Conservation (phyloP, 2,329 filamentous ascomycete species). For the Fonsecaea pugnacius region DNA sequence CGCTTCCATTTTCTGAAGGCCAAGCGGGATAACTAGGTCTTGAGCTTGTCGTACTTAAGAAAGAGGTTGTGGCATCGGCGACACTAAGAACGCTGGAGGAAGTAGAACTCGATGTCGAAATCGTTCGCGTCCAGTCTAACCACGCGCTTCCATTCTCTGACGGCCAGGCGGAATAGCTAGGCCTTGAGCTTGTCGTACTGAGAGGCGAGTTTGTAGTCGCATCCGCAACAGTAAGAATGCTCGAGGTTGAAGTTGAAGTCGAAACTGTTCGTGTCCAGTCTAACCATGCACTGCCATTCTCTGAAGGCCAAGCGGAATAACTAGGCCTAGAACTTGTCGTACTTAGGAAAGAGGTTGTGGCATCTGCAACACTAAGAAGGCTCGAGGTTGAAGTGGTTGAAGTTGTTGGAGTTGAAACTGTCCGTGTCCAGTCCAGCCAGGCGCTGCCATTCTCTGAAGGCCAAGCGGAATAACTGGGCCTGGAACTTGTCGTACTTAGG, state of each 20-base stretch:
- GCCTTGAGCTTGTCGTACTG: not conserved
- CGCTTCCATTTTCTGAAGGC: constrained; percentile 12
- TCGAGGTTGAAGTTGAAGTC: not conserved
- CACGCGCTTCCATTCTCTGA: constrained; percentile 16
- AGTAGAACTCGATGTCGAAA: not conserved
- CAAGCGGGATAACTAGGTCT: not conserved
- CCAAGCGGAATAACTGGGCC: not conserved
- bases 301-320: no score
- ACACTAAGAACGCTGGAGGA: not conserved
- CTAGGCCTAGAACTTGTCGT: no score
- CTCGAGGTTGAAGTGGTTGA: not conserved
- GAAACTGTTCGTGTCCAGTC: no score
- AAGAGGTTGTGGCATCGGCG: constrained; percentile 6
- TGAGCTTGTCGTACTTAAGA: not conserved
- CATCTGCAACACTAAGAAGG: no score
- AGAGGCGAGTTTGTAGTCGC: not conserved
- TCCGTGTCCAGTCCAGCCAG: constrained; percentile 15
- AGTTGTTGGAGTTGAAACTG: constrained; percentile 4
- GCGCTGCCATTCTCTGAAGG: constrained; percentile 10
- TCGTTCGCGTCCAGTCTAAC: constrained; percentile 13
- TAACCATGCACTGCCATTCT: no score
- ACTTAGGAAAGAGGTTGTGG: no score
- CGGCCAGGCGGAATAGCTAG: constrained; percentile 1
- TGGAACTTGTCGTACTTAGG: not conserved
- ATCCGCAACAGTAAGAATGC: not conserved